phyloP scores from a whole-genome alignment of 148 eudicot species.

The Rhododendron henanense region DNA sequence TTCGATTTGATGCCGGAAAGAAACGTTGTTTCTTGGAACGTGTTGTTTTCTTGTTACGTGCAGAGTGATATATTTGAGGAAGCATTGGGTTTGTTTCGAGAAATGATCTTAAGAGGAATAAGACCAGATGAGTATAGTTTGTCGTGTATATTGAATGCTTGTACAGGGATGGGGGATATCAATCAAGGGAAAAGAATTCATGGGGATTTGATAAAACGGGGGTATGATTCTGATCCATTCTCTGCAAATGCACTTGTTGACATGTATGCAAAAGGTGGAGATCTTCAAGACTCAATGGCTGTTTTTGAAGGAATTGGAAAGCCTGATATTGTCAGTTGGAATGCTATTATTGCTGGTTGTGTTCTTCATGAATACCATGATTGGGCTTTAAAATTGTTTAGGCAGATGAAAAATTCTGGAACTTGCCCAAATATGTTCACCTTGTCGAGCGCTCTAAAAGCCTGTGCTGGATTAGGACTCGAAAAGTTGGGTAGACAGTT shows the following conservation, averaged over 20 bases:
- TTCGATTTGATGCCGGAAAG: conserved; percentile 50
- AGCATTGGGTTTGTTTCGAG: conserved; percentile 20
- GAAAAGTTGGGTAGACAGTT: conserved; percentile 57
- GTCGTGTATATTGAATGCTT: conserved; percentile 50
- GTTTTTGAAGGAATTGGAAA: conserved; percentile 36
- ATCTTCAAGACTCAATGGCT: conserved; percentile 24
- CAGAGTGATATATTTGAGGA: conserved; percentile 4
- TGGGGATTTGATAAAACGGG: conserved; percentile 31
- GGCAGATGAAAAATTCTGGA: conserved; percentile 52
- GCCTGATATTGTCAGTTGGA: conserved; percentile 57
- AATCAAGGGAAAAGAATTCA: conserved; percentile 14
- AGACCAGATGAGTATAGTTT: conserved; percentile 49
- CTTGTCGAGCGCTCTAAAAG: conserved; percentile 46
- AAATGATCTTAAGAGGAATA: conserved; percentile 38
- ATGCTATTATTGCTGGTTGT: conserved; percentile 60
- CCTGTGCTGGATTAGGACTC: conserved; percentile 56
- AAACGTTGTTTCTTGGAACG: conserved; percentile 14
- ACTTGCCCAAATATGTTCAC: conserved; percentile 51
- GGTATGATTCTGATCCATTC: conserved; percentile 44
- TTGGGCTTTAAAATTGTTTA: conserved; percentile 54
- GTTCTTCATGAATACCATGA: conserved; percentile 58
- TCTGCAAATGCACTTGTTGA: conserved; percentile 53
- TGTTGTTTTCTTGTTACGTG: conserved; percentile 12
- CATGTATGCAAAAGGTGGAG: conserved; percentile 54
- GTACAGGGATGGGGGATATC: conserved; percentile 33